phyloP scores from a whole-genome alignment of 352 stramenopile species.

The Pythium biforme region DNA sequence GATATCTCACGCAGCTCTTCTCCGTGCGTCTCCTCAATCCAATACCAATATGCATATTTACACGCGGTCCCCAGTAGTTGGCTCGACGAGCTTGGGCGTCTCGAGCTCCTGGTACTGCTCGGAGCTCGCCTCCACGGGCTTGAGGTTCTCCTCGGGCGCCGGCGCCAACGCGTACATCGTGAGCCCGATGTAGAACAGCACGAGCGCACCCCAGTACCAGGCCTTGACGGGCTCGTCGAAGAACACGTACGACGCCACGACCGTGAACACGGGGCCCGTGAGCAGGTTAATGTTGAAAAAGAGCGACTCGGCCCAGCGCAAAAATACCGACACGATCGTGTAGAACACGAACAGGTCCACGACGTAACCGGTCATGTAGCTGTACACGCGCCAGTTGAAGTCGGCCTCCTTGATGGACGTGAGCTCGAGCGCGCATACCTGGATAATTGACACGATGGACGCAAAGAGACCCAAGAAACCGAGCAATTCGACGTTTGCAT shows the following conservation, averaged over 20 bases:
- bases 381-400: constrained; percentile 50
- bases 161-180: constrained; percentile 45
- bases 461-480: constrained; percentile 55
- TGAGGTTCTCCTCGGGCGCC: constrained; percentile 27
- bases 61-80: constrained; percentile 2
- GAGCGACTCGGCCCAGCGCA: constrained; percentile 59
- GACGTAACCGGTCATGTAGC: constrained; percentile 60
- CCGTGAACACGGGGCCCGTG: constrained; percentile 56
- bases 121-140: not conserved
- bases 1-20: too few species aligned
- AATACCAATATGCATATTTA: not conserved
- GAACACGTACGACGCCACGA: constrained; percentile 52
- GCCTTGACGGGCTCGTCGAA: constrained; percentile 59
- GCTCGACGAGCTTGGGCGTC: constrained; percentile 17
- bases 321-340: constrained; percentile 53
- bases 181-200: constrained; percentile 55
- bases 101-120: constrained; percentile 19
- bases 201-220: constrained; percentile 62
- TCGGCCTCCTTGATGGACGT: constrained; percentile 40
- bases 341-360: constrained; percentile 63
- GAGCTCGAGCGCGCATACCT: constrained; percentile 51
- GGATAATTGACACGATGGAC: constrained; percentile 48
- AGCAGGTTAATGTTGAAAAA: constrained; percentile 71
- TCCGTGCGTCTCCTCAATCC: too few species aligned
- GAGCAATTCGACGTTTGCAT: constrained; percentile 58